These are phyloP conservation scores for Detonula confervacea DNA, from an alignment of 352 stramenopile genomes.

Conservation along the genomic window DNA sequence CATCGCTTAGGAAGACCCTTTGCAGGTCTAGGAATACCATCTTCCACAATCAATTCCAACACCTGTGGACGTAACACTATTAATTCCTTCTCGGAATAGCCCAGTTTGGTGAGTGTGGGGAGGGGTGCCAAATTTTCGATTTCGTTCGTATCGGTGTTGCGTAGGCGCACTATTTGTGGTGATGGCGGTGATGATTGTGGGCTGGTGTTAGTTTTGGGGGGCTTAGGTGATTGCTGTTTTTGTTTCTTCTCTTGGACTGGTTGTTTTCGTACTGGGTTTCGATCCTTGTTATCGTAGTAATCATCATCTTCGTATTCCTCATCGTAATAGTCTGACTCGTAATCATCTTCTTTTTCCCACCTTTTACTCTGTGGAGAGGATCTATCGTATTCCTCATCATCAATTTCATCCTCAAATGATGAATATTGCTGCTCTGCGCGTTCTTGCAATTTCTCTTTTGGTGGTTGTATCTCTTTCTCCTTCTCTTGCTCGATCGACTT, in stretches of 20 bases:
- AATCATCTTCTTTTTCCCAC: neutral
- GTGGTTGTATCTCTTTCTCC: too few species aligned
- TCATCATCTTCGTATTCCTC: constrained; percentile 21
- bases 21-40: constrained; percentile 58
- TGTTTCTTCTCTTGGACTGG: neutral
- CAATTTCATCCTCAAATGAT: too few species aligned
- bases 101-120: constrained; percentile 44
- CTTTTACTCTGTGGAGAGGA: too few species aligned
- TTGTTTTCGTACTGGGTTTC: constrained; percentile 2
- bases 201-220: neutral
- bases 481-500: too few species aligned
- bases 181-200: constrained; percentile 7
- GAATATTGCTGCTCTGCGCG: too few species aligned
- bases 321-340: constrained; percentile 5
- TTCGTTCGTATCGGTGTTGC: constrained; percentile 46
- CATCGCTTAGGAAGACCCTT: constrained; percentile 67
- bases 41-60: constrained; percentile 67
- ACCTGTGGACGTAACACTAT: constrained; percentile 53
- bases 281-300: constrained; percentile 2
- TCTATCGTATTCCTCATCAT: too few species aligned
- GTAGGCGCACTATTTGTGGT: constrained; percentile 35
- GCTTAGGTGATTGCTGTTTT: neutral
- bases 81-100: constrained; percentile 65
- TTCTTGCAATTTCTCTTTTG: too few species aligned
- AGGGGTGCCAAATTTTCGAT: constrained; percentile 43